These are phyloP conservation scores for Nothophoma quercina DNA, from an alignment of 2,329 filamentous ascomycete genomes.

Conservation along the genomic window DNA sequence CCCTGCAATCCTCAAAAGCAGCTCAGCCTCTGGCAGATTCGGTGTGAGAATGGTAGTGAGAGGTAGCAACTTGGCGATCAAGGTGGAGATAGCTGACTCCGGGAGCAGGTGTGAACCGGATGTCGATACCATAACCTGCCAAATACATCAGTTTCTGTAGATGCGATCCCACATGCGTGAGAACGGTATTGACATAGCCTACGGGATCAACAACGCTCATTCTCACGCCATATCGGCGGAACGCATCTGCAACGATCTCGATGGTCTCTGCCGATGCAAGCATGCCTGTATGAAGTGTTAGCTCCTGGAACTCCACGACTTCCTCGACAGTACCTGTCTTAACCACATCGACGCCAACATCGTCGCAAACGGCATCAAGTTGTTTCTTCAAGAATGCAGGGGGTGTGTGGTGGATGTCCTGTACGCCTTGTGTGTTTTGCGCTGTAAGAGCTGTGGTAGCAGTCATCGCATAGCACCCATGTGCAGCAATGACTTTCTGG, in stretches of 20 bases:
- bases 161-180: background rate
- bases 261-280: conserved; percentile 77
- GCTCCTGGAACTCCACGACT: conserved; percentile 3
- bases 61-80: conserved; percentile 69
- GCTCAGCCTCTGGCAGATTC: conserved; percentile 76
- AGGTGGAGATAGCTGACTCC: conserved; percentile 66
- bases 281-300: conserved; percentile 68
- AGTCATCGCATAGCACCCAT: conserved; percentile 95
- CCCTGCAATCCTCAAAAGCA: conserved; percentile 66
- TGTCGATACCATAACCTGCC: conserved; percentile 85
- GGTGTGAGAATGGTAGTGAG: conserved; percentile 75
- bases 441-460: conserved; percentile 95
- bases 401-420: conserved; percentile 80
- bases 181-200: conserved; percentile 38
- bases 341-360: conserved; percentile 87
- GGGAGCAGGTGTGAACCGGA: conserved; percentile 76
- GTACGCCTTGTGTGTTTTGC: conserved; percentile 88
- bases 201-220: conserved; percentile 78
- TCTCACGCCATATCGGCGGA: conserved; percentile 65
- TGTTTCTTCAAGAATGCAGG: conserved; percentile 81
- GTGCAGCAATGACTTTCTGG: conserved; percentile 90
- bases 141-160: background rate
- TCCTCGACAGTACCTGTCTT: conserved; percentile 73
- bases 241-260: conserved; percentile 69
- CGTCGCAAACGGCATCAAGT: conserved; percentile 82